Evolutionary conservation across 2,329 filamentous ascomycete genomes (phyloP).

Genomic region (Apiospora malaysiana): DNA sequence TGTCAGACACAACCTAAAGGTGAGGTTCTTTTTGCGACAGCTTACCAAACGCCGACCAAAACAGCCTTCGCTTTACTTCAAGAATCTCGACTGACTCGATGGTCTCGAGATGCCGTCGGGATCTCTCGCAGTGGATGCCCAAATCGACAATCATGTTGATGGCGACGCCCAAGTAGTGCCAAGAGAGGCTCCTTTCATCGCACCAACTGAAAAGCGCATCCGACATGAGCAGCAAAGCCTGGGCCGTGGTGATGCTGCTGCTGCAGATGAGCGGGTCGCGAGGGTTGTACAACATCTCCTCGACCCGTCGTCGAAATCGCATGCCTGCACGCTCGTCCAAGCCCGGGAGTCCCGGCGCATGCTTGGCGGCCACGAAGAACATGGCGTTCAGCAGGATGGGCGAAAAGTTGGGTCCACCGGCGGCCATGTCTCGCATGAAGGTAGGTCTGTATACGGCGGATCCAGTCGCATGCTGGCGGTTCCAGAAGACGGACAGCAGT

Average conservation of each 20-base stretch:
- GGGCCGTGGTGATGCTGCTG: constrained; percentile 58
- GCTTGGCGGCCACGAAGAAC: constrained; percentile 42
- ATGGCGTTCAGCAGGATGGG: constrained; percentile 60
- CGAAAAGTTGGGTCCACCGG: constrained; percentile 59
- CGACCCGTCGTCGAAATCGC: constrained; percentile 52
- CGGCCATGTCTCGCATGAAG: constrained; percentile 61
- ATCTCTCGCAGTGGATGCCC: constrained; percentile 50
- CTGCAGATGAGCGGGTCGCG: constrained; percentile 48
- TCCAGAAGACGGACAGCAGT: constrained; percentile 43
- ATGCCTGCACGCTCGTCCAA: constrained; percentile 50
- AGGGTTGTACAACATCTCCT: constrained; percentile 45
- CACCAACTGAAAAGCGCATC: constrained; percentile 55
- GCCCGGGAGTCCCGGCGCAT: constrained; percentile 35
- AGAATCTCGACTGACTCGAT: constrained; percentile 36
- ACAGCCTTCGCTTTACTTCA: constrained; percentile 51
- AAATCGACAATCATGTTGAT: constrained; percentile 62
- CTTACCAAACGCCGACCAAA: constrained; percentile 49
- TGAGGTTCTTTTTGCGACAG: neutral
- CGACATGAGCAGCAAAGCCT: constrained; percentile 58
- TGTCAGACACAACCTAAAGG: neutral
- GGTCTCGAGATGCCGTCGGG: neutral
- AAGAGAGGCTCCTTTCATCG: constrained; percentile 57
- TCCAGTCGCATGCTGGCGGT: constrained; percentile 56
- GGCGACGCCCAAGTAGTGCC: constrained; percentile 63
- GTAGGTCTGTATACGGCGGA: constrained; percentile 56